Evolutionary conservation across 257 asterid genomes (phyloP), one percentile per base, ranked within the genome.

Genomic region (Ocimum tenuiflorum): DNA sequence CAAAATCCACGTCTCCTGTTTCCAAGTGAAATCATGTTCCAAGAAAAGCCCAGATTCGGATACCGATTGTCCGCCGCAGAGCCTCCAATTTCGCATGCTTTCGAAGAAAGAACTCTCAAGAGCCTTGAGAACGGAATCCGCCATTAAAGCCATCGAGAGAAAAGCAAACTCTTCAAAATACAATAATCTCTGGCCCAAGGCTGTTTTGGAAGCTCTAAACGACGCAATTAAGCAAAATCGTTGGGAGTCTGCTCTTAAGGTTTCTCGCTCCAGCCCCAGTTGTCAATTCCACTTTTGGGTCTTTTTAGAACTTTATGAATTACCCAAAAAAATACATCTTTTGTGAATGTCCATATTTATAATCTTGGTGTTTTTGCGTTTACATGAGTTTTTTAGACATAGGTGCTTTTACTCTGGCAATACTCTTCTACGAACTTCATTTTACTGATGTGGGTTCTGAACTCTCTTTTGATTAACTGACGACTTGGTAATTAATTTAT

Each of bases 221-320:
- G 85, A 92, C 59, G 91, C 99, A 36, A 81, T 92, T 51, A 78
- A 57, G 68, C 73, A 70, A 11, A 86, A 79, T 51, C 78, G 77
- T 0, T 92, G 99, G 97, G 96, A 84, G 46, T 81, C 91, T 63
- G 98, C 98, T 73, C 85, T 92, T 11, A 89, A 89, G 97, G 97
- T 89, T 72, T 43, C 56, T 70, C 19, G 14, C 36, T 36, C 73
- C 50, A n/a, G 11, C 36, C 4, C 56, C 42, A 22, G 5, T 39
- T 48, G 5, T 69, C 11, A 35, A 27, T 54, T 46, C 35, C 38
- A 7, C 1, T 2, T 35, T 46, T 65, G 15, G 24, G 5, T n/a
- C 53, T 14, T 47, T 55, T 38, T 57, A 65, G 17, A 29, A 24
- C 12, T 50, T 8, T 47, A 29, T 20, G 31, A 17, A 17, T 51